phyloP scores from a whole-genome alignment of 371 early-diverging fungal species.

The Mortierella sp. region DNA sequence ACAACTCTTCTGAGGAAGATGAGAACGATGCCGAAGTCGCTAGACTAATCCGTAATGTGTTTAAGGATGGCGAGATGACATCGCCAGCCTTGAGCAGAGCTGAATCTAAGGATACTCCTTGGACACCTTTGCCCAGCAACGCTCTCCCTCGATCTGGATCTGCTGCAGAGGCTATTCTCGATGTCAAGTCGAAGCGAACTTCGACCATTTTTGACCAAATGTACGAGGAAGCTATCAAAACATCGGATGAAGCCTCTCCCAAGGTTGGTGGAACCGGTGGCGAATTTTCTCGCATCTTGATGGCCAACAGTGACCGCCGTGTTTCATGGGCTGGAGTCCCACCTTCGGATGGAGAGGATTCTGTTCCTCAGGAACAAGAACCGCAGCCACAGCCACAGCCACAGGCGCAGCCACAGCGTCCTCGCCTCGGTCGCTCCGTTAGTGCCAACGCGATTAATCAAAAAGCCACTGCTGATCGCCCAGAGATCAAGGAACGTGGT shows the following conservation, averaged over 20 bases:
- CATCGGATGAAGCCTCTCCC: conserved; percentile 42
- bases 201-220: conserved; percentile 73
- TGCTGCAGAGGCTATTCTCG: conserved; percentile 39
- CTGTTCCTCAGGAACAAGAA: conserved; percentile 7
- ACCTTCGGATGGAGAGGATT: conserved; percentile 7
- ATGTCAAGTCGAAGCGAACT: conserved; percentile 61
- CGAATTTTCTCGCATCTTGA: conserved; percentile 50
- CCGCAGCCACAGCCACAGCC: not conserved
- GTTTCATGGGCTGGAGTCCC: conserved; percentile 53
- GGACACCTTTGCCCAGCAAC: conserved; percentile 43
- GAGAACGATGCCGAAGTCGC: conserved; percentile 56
- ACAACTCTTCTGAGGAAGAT: conserved; percentile 55
- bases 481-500: conserved; percentile 9
- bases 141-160: conserved; percentile 48
- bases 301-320: conserved; percentile 50
- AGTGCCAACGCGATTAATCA: conserved; percentile 33
- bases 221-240: conserved; percentile 69
- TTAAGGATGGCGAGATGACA: conserved; percentile 1
- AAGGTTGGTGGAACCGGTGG: conserved; percentile 53
- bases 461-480: conserved; percentile 6
- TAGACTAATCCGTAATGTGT: conserved; percentile 25
- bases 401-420: no score
- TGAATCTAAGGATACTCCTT: conserved; percentile 33
- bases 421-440: conserved; percentile 34
- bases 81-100: conserved; percentile 23